Evolutionary conservation across 1,139 yeast species (phyloP), one percentile per base, ranked within the genome.

Genomic region (Maudiozyma humilis): DNA sequence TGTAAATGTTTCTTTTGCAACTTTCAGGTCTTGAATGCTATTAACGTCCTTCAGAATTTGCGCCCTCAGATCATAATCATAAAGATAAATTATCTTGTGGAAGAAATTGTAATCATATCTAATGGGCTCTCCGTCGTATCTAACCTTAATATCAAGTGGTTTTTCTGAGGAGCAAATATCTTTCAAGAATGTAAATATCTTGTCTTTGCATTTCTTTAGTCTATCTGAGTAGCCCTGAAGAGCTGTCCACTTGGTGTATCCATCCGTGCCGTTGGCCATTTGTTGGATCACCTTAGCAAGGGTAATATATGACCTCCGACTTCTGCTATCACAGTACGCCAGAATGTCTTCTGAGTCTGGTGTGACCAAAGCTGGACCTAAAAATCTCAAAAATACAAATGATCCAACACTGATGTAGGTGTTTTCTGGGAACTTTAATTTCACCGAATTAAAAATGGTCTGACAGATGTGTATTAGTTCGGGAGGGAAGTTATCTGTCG

Each of bases 361-460:
- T 31, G 89, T 81, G 13, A 89, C 89, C 47, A 89, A 78, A 0
- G 95, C 95, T 10, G 98, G 97, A 57, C 94, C 88, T 49, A 87
- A 74, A 53, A 85, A 83, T 49, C 96, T 71, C 51, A 89, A 70
- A 57, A 89, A 89, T 43, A 89, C 70, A 58, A 86, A 89, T 0
- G 95, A 88, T 0, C 96, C 96, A 32, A 88, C 85, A 0, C 95
- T 89, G 23, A 79, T 72, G 41, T 72, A 64, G 35, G 79, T 66
- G 45, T 79, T 42, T 40, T 78, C 82, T 0, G 88, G 84, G 52
- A 84, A 84, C 54, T 78, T 81, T 16, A 69, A 65, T 39, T 72
- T 66, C 1, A 91, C 88, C 17, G 82, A 69, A n/a, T 69, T 66
- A 47, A 79, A 76, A 34, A 91, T 84, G 41, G 81, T 81, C 43